phyloP scores from a whole-genome alignment of 2,329 filamentous ascomycete species.

The Claviceps humidiphila region DNA sequence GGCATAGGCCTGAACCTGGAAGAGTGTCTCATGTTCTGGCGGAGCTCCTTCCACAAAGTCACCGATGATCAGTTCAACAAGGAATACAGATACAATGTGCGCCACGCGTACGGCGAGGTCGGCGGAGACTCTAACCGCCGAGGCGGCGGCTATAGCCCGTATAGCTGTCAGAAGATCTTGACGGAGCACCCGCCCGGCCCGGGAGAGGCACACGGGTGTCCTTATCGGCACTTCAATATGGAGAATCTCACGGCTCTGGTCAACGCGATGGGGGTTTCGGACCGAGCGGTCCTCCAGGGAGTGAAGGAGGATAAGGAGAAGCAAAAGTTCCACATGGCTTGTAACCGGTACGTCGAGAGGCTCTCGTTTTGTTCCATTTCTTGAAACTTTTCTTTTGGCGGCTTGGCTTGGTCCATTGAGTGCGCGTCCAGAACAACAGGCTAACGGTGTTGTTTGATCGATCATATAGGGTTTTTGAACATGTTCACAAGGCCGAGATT shows the following conservation, averaged over 20 bases:
- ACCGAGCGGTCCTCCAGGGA: conserved; percentile 62
- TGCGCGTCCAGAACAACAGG: no score
- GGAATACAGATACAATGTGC: conserved; percentile 92
- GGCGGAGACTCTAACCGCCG: conserved; percentile 82
- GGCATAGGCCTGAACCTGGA: conserved; percentile 87
- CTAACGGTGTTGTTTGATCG: neutral
- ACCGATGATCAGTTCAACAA: conserved; percentile 95
- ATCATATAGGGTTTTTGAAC: conserved; percentile 63
- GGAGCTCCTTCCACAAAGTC: conserved; percentile 68
- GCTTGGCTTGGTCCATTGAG: no score
- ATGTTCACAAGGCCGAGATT: conserved; percentile 66
- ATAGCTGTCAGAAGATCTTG: conserved; percentile 89
- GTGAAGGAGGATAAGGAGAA: conserved; percentile 83
- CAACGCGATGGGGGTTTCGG: conserved; percentile 65
- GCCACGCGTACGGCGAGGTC: conserved; percentile 90
- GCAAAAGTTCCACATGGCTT: conserved; percentile 86
- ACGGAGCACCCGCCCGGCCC: conserved; percentile 77
- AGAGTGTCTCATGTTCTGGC: conserved; percentile 87
- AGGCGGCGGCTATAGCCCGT: conserved; percentile 77
- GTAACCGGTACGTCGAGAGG: conserved; percentile 55
- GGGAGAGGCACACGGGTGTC: conserved; percentile 89
- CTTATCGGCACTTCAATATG: conserved; percentile 79
- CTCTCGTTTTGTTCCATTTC: neutral
- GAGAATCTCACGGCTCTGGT: conserved; percentile 74
- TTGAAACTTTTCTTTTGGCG: neutral